A percentile compares a stretch with the other conserved stretches of the same genome.
phyloP scores from a whole-genome alignment of 192 early-diverging fungal species.

The Coemansia sp. region DNA sequence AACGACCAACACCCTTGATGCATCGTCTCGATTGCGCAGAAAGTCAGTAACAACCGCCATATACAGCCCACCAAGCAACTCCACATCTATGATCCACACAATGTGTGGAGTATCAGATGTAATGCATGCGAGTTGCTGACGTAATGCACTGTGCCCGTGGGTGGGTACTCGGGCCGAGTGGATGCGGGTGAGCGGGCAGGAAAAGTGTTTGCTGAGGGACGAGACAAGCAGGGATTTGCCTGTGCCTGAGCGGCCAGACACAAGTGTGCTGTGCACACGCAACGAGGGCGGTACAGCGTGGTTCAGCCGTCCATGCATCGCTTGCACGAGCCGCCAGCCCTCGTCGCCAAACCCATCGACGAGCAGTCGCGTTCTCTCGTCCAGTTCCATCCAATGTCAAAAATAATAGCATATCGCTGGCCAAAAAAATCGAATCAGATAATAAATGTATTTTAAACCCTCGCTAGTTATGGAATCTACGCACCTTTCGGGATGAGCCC shows the following conservation, averaged over 20 bases:
- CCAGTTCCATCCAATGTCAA: neutral
- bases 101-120: conserved; percentile 10
- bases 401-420: too few species aligned
- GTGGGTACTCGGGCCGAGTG: conserved; percentile 32
- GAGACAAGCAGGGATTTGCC: conserved; percentile 48
- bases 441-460: neutral
- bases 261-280: conserved; percentile 23
- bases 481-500: conserved; percentile 29
- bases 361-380: conserved; percentile 4
- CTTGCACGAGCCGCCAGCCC: conserved; percentile 28
- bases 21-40: conserved; percentile 1
- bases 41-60: conserved; percentile 31
- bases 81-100: conserved; percentile 41
- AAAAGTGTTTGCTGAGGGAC: conserved; percentile 15
- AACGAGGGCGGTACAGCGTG: conserved; percentile 5
- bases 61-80: conserved; percentile 34
- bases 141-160: conserved; percentile 20
- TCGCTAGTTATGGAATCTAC: too few species aligned
- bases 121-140: conserved; percentile 9
- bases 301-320: conserved; percentile 21
- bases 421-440: too few species aligned
- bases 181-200: conserved; percentile 14
- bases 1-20: conserved; percentile 24
- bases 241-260: conserved; percentile 46
- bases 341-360: conserved; percentile 45